Conservation (phyloP, 108 stramenopile species). For the Nitzschia inconspicua region DNA sequence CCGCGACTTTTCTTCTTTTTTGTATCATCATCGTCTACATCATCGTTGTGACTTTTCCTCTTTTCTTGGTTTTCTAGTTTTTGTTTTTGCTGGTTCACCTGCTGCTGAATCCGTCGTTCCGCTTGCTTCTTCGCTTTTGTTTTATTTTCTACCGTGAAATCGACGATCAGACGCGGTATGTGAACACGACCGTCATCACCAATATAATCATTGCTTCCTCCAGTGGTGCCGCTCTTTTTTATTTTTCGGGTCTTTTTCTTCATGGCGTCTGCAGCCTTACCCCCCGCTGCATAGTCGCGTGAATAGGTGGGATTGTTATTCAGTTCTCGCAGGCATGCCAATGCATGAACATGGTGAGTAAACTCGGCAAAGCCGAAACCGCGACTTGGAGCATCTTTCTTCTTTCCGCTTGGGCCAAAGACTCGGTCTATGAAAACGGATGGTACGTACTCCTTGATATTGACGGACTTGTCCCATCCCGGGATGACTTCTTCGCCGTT, state of each 20-base stretch:
- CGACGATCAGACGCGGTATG: slow-evolving; percentile 78
- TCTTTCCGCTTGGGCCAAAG: slow-evolving; percentile 42
- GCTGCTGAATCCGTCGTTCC: slow-evolving; percentile 66
- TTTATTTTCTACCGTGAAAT: slow-evolving; percentile 86
- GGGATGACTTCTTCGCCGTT: slow-evolving; percentile 15
- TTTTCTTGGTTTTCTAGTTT: slow-evolving; percentile 44
- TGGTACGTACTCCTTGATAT: slow-evolving; percentile 81
- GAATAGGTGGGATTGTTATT: slow-evolving; percentile 95
- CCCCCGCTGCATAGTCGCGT: slow-evolving; percentile 62
- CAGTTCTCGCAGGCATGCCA: slow-evolving; percentile 92
- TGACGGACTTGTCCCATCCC: slow-evolving; percentile 29
- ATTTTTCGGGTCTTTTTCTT: slow-evolving; percentile 35
- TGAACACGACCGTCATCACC: slow-evolving; percentile 51
- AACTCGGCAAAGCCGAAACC: slow-evolving; percentile 99
- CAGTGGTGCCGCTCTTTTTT: slow-evolving; percentile 3
- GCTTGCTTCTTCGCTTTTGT: slow-evolving; percentile 81
- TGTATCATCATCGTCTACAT: background rate
- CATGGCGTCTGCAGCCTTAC: slow-evolving; percentile 47
- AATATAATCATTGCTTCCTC: slow-evolving; percentile 28
- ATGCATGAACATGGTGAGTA: slow-evolving; percentile 90
- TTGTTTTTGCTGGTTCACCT: slow-evolving; percentile 72
- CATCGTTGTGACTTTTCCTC: slow-evolving; percentile 21
- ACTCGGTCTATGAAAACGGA: slow-evolving; percentile 84
- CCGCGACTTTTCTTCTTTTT: slow-evolving; percentile 63
- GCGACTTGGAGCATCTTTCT: slow-evolving; percentile 63